Evolutionary conservation across 257 asterid species (phyloP).

Genomic region (Ligustrum vulgare): DNA sequence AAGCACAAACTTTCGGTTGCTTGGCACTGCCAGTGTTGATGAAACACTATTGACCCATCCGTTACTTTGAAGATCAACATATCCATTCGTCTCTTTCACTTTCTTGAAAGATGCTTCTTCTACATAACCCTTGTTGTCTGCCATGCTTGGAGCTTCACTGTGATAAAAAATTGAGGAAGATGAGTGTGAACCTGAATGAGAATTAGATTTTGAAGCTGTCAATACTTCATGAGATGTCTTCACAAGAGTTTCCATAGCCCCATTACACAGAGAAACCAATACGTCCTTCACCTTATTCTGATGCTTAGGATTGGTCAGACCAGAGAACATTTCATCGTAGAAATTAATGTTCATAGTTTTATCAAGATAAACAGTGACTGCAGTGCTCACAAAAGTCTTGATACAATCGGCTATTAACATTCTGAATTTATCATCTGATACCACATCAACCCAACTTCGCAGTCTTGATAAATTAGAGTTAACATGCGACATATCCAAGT

Average conservation of each 20-base stretch:
- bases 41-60: conserved; percentile 82
- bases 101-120: conserved; percentile 31
- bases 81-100: conserved; percentile 26
- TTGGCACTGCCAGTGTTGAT: conserved; percentile 80
- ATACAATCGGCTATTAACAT: conserved; percentile 72
- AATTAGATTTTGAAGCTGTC: conserved; percentile 55
- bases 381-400: conserved; percentile 76
- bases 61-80: conserved; percentile 38
- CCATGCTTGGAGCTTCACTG: conserved; percentile 31
- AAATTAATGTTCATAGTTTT: conserved; percentile 85
- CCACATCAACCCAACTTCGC: conserved; percentile 60
- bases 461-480: conserved; percentile 34
- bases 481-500: conserved; percentile 18
- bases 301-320: conserved; percentile 91
- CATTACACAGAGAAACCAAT: conserved; percentile 81
- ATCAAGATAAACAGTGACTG: conserved; percentile 84
- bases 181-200: conserved; percentile 23
- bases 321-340: conserved; percentile 79
- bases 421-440: conserved; percentile 63
- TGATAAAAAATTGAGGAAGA: conserved; percentile 38
- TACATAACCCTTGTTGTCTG: conserved; percentile 30
- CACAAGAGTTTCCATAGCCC: conserved; percentile 85
- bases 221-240: conserved; percentile 87
- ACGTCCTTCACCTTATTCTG: conserved; percentile 56
- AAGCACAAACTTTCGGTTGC: conserved; percentile 75